A percentile compares a stretch with the other conserved stretches of the same genome.
These are phyloP conservation scores for Bryum argenteum DNA, from an alignment of 225 moss, liverwort and hornwort genomes.

Conservation along the genomic window DNA sequence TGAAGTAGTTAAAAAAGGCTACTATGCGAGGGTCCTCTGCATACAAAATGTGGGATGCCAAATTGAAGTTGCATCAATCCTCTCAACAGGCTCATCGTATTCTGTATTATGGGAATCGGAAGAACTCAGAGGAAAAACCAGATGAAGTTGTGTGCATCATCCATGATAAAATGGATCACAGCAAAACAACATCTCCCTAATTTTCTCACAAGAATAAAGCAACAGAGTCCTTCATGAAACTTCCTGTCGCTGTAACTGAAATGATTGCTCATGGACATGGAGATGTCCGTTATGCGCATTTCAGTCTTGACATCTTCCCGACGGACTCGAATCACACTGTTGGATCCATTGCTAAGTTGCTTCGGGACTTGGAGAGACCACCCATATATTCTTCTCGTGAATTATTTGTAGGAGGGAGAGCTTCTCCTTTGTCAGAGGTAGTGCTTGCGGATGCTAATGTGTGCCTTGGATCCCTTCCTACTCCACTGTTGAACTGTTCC, in stretches of 20 bases:
- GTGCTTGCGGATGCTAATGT: not conserved
- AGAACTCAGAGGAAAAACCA: no score
- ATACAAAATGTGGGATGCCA: no score
- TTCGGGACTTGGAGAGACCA: not conserved
- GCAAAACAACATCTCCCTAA: not conserved
- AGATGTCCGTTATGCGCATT: not conserved
- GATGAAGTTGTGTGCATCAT: not conserved
- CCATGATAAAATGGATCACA: not conserved
- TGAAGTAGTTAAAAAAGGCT: no score
- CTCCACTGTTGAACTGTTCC: not conserved
- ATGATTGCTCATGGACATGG: not conserved
- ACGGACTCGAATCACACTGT: not conserved
- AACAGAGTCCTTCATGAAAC: no score
- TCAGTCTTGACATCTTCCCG: not conserved
- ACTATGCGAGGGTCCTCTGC: no score
- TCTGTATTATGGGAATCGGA: no score
- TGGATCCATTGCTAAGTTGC: not conserved
- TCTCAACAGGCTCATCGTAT: no score
- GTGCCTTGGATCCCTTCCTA: not conserved
- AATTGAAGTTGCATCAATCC: no score
- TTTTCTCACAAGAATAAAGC: not conserved
- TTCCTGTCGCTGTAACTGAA: not conserved
- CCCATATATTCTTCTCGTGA: not conserved
- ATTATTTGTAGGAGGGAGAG: not conserved
- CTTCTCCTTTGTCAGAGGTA: not conserved